Base-by-base conservation (phyloP, 352 stramenopile genomes). In the Phytophthora pistaciae region DNA sequence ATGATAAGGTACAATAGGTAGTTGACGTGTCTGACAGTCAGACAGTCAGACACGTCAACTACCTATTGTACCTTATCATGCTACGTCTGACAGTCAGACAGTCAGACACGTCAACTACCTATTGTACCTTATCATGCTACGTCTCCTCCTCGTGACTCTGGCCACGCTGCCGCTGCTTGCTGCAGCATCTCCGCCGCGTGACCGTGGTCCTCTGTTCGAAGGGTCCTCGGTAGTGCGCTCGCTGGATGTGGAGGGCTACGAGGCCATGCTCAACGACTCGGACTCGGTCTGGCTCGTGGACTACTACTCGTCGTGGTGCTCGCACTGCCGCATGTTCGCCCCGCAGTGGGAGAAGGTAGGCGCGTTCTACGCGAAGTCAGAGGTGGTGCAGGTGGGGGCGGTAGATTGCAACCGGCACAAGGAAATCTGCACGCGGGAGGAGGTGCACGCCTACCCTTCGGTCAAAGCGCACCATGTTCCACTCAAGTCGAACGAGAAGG, bases 271-370 rank as follows among this genome's bases (percentile, higher is more conserved):
- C 60, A 83, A 80, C 50, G 68, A 68, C 42, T 81, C 79, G 10
- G 42, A 83, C 54, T 66, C 83, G 23, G 83, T 91, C 25, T 92
- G 85, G 83, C 29, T 92, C 42, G 79, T 94, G 13, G 85, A 94
- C 64, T 94, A 92, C 56, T 94, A 94, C 70, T 83, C 87, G 62
- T 87, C 87, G 8, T 92, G 83, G 87, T 94, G 85, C 38, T 80
- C 83, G 55, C 87, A 94, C 64, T 92, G 85, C 71, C 79, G 84
- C 46, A 68, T 87, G 46, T 91, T 94, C 53, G 85, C 85, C 48
- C 85, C 87, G 7, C 78, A 89, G 48, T 86, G 78, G 70, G 85
- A 92, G 60, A 90, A 88, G 11, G 74, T 94, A 21, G 83, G 80
- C 16, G 68, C 72, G 11, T 85, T 92, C 55, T 91, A 93, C 56